Evolutionary conservation across 202 grass and related monocot species (phyloP).

Genomic region (Carex arenaria): DNA sequence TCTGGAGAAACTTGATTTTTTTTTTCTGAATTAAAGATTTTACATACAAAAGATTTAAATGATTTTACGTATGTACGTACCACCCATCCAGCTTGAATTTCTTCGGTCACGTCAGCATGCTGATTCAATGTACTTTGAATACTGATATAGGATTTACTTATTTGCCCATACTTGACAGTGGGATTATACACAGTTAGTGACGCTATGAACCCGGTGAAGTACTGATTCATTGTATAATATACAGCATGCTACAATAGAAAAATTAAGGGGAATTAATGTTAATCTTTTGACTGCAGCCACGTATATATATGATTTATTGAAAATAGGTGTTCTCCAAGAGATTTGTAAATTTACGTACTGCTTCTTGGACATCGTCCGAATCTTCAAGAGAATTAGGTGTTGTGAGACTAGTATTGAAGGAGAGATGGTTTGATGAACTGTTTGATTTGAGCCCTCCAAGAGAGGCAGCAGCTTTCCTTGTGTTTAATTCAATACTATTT

Average conservation of each 20-base stretch:
- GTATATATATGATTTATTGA: neutral
- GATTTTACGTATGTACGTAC: neutral
- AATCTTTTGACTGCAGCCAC: neutral
- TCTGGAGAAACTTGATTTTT: no score
- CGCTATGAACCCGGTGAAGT: neutral
- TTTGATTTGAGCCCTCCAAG: neutral
- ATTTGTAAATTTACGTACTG: neutral
- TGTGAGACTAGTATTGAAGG: no score
- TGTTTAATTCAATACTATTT: neutral
- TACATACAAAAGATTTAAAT: neutral
- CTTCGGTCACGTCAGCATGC: neutral
- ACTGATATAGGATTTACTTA: neutral
- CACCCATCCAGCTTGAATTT: conserved; percentile 14
- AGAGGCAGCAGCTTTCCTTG: neutral
- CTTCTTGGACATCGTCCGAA: neutral
- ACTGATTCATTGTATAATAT: neutral
- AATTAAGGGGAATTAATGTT: neutral
- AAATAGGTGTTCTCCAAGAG: neutral
- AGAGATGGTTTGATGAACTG: neutral
- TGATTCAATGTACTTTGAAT: neutral
- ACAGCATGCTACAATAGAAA: neutral
- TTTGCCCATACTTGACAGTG: neutral
- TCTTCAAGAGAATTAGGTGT: no score
- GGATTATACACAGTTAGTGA: conserved; percentile 12
- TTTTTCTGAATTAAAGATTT: no score